Evolutionary conservation across 192 early-diverging fungal species (phyloP).

Genomic region (Podila clonocystis): DNA sequence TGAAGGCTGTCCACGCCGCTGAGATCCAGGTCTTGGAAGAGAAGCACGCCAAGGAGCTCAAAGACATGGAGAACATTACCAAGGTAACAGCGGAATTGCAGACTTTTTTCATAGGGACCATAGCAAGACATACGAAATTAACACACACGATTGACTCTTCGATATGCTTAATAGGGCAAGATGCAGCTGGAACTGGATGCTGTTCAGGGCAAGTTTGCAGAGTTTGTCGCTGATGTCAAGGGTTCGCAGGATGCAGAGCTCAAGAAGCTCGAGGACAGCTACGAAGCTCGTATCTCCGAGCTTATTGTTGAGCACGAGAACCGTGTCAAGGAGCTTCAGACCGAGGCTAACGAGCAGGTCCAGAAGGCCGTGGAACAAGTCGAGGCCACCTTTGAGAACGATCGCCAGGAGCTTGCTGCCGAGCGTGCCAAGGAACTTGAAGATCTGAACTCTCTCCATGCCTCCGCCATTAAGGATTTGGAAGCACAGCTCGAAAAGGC

Average conservation of each 20-base stretch:
- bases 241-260: conserved; percentile 28
- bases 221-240: conserved; percentile 35
- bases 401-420: conserved; percentile 32
- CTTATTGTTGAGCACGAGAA: conserved; percentile 29
- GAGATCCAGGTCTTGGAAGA: conserved; percentile 39
- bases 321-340: conserved; percentile 32
- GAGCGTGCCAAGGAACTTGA: conserved; percentile 27
- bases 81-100: conserved; percentile 6
- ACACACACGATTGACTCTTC: neutral
- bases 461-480: conserved; percentile 38
- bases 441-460: conserved; percentile 30
- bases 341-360: conserved; percentile 31
- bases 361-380: conserved; percentile 48
- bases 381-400: conserved; percentile 40
- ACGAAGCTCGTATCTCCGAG: conserved; percentile 47
- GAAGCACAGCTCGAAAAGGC: conserved; percentile 36
- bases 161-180: conserved; percentile 21
- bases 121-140: no score
- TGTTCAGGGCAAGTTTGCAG: conserved; percentile 41
- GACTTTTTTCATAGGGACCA: no score
- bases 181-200: conserved; percentile 37
- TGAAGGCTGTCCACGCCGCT: conserved; percentile 35
- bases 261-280: conserved; percentile 32
- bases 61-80: conserved; percentile 25
- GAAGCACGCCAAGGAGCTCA: conserved; percentile 35